Percentiles rank a stretch among this genome's conserved stretches.
These are phyloP conservation scores for Saitozyma sp. DNA, from an alignment of 768 basidiomycete genomes.

Conservation along the genomic window DNA sequence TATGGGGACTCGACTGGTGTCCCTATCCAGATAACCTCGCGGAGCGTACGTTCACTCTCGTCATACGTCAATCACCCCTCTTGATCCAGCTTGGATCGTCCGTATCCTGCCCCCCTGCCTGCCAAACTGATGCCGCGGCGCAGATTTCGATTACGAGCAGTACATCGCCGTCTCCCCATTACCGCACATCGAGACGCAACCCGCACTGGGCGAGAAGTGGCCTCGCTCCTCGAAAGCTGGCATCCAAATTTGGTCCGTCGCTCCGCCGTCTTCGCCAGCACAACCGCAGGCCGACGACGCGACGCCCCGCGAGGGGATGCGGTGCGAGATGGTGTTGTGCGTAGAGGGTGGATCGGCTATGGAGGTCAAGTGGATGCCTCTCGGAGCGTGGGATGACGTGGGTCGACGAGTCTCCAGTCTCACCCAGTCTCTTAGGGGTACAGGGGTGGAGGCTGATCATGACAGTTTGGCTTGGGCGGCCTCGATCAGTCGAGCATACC, in stretches of 20 bases:
- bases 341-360: slow-evolving; percentile 75
- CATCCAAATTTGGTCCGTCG: slow-evolving; percentile 82
- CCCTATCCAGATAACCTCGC: slow-evolving; percentile 61
- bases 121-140: slow-evolving; percentile 1
- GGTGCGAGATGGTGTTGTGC: slow-evolving; percentile 82
- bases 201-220: slow-evolving; percentile 64
- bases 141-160: slow-evolving; percentile 59
- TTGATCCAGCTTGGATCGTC: background rate
- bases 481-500: slow-evolving; percentile 12
- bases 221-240: slow-evolving; percentile 59
- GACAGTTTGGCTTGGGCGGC: slow-evolving; percentile 9
- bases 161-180: slow-evolving; percentile 82
- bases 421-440: background rate
- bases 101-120: background rate
- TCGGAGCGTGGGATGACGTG: slow-evolving; percentile 71
- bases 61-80: background rate
- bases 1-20: slow-evolving; percentile 94
- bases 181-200: slow-evolving; percentile 65
- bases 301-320: slow-evolving; percentile 55
- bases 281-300: slow-evolving; percentile 2
- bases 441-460: slow-evolving; percentile 9
- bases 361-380: slow-evolving; percentile 88
- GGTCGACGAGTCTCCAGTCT: slow-evolving; percentile 25
- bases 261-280: slow-evolving; percentile 24
- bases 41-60: slow-evolving; percentile 19